Base-by-base conservation (phyloP, 345 rosid genomes). In the Eutrema yunnanense region DNA sequence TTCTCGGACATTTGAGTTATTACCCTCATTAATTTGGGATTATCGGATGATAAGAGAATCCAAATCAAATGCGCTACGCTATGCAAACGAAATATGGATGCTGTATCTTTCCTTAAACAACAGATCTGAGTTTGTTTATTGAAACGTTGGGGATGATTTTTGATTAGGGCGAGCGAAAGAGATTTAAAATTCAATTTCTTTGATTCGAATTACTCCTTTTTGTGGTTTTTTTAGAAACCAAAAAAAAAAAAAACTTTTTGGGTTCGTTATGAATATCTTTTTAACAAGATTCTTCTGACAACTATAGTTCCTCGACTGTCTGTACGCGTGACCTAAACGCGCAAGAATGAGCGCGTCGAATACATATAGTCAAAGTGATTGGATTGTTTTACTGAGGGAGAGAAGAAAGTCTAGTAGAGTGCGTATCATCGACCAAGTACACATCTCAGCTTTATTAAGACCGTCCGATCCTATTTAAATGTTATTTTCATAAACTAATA, bases 261-360 rank as follows among this genome's bases (percentile, higher is more conserved):
- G 34, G 59, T 71, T 49, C 67, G 66, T 60, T 71, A 40, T 59
- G 52, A 50, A 60, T 49, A 59, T 49, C 59, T 59, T 59, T 59
- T 60, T 37, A 60, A 30, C 67, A 71, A 71, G 67, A 60, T 71
- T 60, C 68, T 61, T 71, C 68, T 50, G 61, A 71, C 75, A 71
- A 41, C 3, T 41, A 53, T 19, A 44, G n/a, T 43, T 65, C 50
- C 40, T 30, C 26, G 44, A 57, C 8, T 48, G 46, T 42, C 30
- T 16, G 32, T 3, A 40, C 33, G 62, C 73, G 73, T 67, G 62
- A 44, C 3, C 8, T 0, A 0, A 38, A 74, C 69, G 29, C 68
- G 27, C 57, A 6, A 0, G 1, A 27, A 7, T 9, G 44, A 11
- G 58, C 36, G 69, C 43, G 66, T 62, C 26, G 13, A 48, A 14